Evolutionary conservation across 1,284 basidiomycete genomes (phyloP).

Genomic region (Ganoderma lucidum): DNA sequence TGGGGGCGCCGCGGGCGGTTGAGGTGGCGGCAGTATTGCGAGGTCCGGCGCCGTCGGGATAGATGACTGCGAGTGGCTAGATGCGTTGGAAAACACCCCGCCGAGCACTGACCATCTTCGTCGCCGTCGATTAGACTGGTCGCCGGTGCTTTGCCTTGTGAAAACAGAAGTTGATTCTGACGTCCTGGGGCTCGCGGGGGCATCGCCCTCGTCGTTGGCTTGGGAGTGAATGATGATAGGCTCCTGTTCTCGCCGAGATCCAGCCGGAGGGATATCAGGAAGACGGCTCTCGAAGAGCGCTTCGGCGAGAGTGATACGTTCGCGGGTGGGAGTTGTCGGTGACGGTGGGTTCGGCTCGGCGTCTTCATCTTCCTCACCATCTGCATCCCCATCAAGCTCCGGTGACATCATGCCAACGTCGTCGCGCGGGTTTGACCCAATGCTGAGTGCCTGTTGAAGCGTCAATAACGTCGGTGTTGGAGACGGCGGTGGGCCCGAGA

Average conservation of each 20-base stretch:
- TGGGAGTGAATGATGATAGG: conserved; percentile 63
- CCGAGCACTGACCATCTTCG: conserved; percentile 66
- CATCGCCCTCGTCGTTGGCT: conserved; percentile 49
- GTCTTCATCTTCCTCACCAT: conserved; percentile 73
- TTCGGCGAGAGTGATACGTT: conserved; percentile 74
- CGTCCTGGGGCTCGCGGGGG: conserved; percentile 55
- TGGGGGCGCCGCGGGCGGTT: conserved; percentile 34
- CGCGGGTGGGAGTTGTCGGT: conserved; percentile 50
- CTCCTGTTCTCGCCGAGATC: conserved; percentile 69
- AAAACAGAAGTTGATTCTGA: conserved; percentile 52
- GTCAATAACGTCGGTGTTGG: conserved; percentile 71
- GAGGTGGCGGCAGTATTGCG: conserved; percentile 27
- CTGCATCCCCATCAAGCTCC: conserved; percentile 49
- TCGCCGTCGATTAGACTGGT: conserved; percentile 47
- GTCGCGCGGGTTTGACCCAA: conserved; percentile 40
- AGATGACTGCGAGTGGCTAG: conserved; percentile 35
- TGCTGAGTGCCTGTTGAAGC: conserved; percentile 62
- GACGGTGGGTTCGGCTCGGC: conserved; percentile 46
- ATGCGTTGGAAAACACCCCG: conserved; percentile 47
- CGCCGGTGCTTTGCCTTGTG: conserved; percentile 40
- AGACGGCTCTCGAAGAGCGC: conserved; percentile 79
- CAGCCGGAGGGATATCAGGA: conserved; percentile 74
- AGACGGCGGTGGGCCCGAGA: conserved; percentile 57
- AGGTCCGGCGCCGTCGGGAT: conserved; percentile 37
- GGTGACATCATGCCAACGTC: conserved; percentile 41